Conservation (phyloP, 2,329 filamentous ascomycete genomes). For the Fusarium anguioides region DNA sequence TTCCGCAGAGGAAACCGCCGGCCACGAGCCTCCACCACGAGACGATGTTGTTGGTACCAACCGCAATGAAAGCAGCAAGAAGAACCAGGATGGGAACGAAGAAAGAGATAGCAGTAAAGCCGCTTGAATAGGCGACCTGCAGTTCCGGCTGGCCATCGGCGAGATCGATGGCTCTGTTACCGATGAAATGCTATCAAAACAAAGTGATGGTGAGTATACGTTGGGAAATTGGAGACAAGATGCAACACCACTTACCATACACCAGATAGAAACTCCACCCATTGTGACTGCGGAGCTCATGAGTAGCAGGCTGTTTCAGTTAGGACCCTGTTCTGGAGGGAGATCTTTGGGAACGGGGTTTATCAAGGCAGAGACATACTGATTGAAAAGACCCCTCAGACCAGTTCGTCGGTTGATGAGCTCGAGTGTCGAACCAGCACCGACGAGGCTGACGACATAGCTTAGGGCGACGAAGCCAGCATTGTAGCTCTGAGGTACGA, state of each 20-base stretch:
- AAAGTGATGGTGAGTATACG: slow-evolving; percentile 2
- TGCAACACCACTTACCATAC: slow-evolving; percentile 62
- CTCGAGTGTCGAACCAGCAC: slow-evolving; percentile 83
- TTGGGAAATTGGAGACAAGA: background rate
- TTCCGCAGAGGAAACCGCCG: slow-evolving; percentile 76
- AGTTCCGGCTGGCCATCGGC: slow-evolving; percentile 69
- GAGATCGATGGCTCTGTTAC: slow-evolving; percentile 81
- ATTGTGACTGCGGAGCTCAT: slow-evolving; percentile 74
- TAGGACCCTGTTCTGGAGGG: background rate
- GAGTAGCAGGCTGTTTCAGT: slow-evolving; percentile 66
- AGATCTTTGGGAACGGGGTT: background rate
- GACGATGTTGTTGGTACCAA: slow-evolving; percentile 69
- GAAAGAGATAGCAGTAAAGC: slow-evolving; percentile 80
- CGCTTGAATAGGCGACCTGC: slow-evolving; percentile 78
- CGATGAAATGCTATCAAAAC: slow-evolving; percentile 63
- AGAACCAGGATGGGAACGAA: slow-evolving; percentile 83
- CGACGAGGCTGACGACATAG: slow-evolving; percentile 79
- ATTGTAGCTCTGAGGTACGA: slow-evolving; percentile 63
- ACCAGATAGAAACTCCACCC: slow-evolving; percentile 81
- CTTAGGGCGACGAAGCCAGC: slow-evolving; percentile 77
- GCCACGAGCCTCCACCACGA: slow-evolving; percentile 68
- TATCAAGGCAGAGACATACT: slow-evolving; percentile 59
- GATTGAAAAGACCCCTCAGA: slow-evolving; percentile 74
- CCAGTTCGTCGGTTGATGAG: slow-evolving; percentile 81
- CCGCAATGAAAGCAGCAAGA: slow-evolving; percentile 75